Evolutionary conservation across 2,329 filamentous ascomycete genomes (phyloP).

Genomic region (Tolypocladium endophyticum): DNA sequence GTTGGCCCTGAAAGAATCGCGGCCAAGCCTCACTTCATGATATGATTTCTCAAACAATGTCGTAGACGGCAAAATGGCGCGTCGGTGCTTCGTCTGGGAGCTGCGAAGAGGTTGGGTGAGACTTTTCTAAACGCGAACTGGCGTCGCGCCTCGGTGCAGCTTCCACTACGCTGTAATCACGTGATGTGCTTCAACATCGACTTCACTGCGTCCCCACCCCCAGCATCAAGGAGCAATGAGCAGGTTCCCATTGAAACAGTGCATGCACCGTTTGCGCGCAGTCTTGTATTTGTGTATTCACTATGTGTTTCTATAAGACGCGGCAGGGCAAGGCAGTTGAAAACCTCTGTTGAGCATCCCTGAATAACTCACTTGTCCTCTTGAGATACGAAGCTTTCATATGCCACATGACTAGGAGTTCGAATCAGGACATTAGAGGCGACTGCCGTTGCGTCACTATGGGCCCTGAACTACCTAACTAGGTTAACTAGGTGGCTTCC

Average conservation of each 20-base stretch:
- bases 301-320: not conserved
- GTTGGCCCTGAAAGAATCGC: not conserved
- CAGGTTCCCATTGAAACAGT: no score
- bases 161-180: not conserved
- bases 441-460: conserved; percentile 17
- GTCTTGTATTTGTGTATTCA: not conserved
- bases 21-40: not conserved
- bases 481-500: conserved; percentile 1
- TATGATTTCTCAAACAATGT: not conserved
- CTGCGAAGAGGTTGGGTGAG: not conserved
- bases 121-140: not conserved
- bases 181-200: not conserved
- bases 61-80: not conserved
- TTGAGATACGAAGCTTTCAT: not conserved
- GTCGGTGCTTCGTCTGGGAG: not conserved
- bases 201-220: not conserved
- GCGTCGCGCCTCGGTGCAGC: not conserved
- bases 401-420: not conserved
- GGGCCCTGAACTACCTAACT: conserved; percentile 8
- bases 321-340: not conserved
- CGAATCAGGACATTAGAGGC: conserved; percentile 1
- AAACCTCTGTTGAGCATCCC: not conserved
- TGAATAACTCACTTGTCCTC: not conserved
- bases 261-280: not conserved
- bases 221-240: not conserved